These are phyloP conservation scores for Fusarium annulatum DNA, from an alignment of 2,329 filamentous ascomycete species.

Conservation along the genomic window DNA sequence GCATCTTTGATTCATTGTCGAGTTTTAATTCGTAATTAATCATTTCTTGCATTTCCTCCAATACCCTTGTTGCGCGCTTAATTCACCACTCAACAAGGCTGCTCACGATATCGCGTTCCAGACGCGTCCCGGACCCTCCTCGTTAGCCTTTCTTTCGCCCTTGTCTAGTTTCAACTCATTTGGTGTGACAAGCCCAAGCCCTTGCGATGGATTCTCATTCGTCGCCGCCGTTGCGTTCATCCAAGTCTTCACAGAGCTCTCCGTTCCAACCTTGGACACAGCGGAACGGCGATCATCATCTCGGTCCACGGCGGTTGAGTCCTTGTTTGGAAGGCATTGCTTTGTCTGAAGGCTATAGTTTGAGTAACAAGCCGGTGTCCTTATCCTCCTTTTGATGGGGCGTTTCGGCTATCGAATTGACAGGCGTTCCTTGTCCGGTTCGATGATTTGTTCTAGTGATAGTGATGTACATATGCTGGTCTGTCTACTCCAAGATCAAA, in stretches of 20 bases:
- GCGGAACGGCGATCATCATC: slow-evolving; percentile 33
- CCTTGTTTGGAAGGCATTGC: slow-evolving; percentile 13
- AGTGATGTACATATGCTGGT: neutral
- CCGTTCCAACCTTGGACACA: slow-evolving; percentile 18
- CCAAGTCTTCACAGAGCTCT: slow-evolving; percentile 3
- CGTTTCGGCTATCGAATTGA: slow-evolving; percentile 17
- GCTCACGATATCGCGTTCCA: slow-evolving; percentile 32
- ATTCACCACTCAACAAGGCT: slow-evolving; percentile 22
- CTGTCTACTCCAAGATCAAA: neutral
- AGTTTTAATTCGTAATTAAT: slow-evolving; percentile 37
- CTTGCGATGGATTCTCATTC: slow-evolving; percentile 31
- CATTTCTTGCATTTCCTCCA: slow-evolving; percentile 10
- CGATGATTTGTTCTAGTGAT: neutral
- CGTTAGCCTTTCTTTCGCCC: slow-evolving; percentile 29
- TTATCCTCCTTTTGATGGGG: slow-evolving; percentile 10
- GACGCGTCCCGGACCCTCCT: slow-evolving; percentile 26
- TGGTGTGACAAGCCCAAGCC: slow-evolving; percentile 19
- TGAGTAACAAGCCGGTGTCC: neutral
- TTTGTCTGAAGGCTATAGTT: neutral
- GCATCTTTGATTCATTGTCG: slow-evolving; percentile 1
- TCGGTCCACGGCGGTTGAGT: slow-evolving; percentile 21
- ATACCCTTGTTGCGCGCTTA: slow-evolving; percentile 41
- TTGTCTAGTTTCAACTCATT: slow-evolving; percentile 16
- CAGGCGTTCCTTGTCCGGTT: slow-evolving; percentile 1
- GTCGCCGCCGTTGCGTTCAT: slow-evolving; percentile 16